Base-by-base conservation (phyloP, 2,329 filamentous ascomycete genomes). In the Macrophomina pseudophaseolina region DNA sequence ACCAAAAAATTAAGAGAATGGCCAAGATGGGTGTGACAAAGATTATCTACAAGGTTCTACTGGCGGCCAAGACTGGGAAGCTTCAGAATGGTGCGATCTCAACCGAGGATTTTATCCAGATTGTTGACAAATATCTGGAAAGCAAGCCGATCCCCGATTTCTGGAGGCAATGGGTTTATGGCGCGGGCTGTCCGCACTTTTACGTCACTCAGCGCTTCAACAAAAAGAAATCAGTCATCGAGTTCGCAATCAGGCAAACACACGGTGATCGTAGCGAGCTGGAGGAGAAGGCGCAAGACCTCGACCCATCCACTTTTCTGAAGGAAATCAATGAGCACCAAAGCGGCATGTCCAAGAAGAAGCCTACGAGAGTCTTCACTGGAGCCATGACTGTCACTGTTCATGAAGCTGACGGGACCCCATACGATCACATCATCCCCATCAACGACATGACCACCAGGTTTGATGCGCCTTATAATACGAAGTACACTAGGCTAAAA, bases 331-430 rank as follows among this genome's bases (percentile, higher is more conserved):
- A 96, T 72, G 94, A 98, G 78, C 49, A 59, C 14, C 54, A 63
- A 7, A 46, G 35, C 23, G 58, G 65, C 33, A 48, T 66, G 56
- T 38, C 38, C 5, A 67, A 48, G 32, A 64, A 67, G 42, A 87
- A 90, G 56, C 85, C 88, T 8, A 84, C 89, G 68, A 87, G 87
- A 38, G 86, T 97, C 42, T 98, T 98, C 73, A 95, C 93, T 60
- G 95, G 95, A 0, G 94, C 95, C 0, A 97, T 99, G 92, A 99
- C 95, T 0, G 94, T 99, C 69, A 87, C 95, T 38, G 97, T 99
- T 69, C 95, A 99, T 80, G 95, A 99, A 81, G 95, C 95, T 30
- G 96, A 99, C 74, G 95, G 95, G 9, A 98, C 95, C 0, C 95
- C 95, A 2, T 99, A 99, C 74, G 95, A 99, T 76, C 95, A 99